Evolutionary conservation across 306 rosid genomes (phyloP), one percentile per base, ranked within the genome.

Genomic region (Corylus americana): DNA sequence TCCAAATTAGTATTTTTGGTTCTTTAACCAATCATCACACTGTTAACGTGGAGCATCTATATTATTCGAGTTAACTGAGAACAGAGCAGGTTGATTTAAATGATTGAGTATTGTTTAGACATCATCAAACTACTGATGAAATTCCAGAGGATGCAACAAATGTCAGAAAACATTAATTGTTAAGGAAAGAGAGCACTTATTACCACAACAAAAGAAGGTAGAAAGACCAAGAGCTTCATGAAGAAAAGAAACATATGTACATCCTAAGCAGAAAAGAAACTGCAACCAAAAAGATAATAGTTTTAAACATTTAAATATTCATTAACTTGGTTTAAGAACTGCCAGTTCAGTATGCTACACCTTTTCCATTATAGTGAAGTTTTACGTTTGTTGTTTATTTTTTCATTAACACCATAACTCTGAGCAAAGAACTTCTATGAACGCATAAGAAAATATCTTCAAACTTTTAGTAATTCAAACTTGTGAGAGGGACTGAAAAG

Each of bases 251-350:
- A 76, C 31, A 45, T 42, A 45, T 77, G 35, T 80, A 74, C 79
- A 84, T 76, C 82, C 83, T 86, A 87, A 39, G 11, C 63, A 75
- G 69, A 75, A 79, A 71, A 37, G 31, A 51, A 80, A 78, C 63
- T 71, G 76, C 83, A 73, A 79, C 48, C 11, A 79, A 73, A 82
- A 68, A 57, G 74, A 78, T 63, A 64, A 54, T 70, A 31, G 14
- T 61, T 75, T 70, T 82, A 76, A 84, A 79, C 79, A 82, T 58
- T 39, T 73, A 79, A 69, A 79, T 25, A 82, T 82, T 76, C 74
- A 53, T 11, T 53, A 76, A 76, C 55, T 73, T 76, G 50, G 77
- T 55, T 78, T 71, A 87, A 79, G 66, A 79, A 76, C 77, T 16
- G 73, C 27, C 42, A 64, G 20, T 3, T 44, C 31, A 7, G 53